A percentile compares a stretch with the other conserved stretches of the same genome.
phyloP scores from a whole-genome alignment of 495 filamentous ascomycete genomes.

The Hypoxylon subgilvum region DNA sequence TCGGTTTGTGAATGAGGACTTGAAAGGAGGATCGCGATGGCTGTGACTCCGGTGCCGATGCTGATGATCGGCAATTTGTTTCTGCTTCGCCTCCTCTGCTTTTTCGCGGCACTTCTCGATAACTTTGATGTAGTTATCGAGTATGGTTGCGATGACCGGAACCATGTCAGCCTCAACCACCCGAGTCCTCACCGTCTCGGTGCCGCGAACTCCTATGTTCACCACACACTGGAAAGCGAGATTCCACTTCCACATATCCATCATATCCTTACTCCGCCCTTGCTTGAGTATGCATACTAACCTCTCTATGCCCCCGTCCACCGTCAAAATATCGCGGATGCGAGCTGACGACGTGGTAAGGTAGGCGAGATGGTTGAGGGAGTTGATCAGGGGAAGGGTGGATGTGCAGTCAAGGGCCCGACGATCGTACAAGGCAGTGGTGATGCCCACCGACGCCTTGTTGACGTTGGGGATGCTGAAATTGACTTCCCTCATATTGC shows the following conservation, averaged over 20 bases:
- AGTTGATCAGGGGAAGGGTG: conserved; percentile 95
- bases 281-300: conserved; percentile 97
- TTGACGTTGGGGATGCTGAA: conserved; percentile 99
- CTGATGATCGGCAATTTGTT: conserved; percentile 50
- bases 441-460: conserved; percentile 99
- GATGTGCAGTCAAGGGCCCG: conserved; percentile 98
- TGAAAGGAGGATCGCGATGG: conserved; percentile 49
- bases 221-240: conserved; percentile 98
- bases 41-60: conserved; percentile 51
- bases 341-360: conserved; percentile 98
- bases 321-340: conserved; percentile 94
- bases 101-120: conserved; percentile 88
- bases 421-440: conserved; percentile 95
- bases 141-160: conserved; percentile 97
- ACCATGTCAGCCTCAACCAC: conserved; percentile 99
- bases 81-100: conserved; percentile 70
- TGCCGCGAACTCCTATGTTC: conserved; percentile 96
- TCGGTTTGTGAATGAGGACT: conserved; percentile 57
- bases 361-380: conserved; percentile 95
- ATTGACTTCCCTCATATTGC: conserved; percentile 96
- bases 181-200: conserved; percentile 87
- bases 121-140: conserved; percentile 97
- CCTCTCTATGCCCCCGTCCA: conserved; percentile 96
- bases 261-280: conserved; percentile 93
- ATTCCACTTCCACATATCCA: conserved; percentile 99